Evolutionary conservation across 306 rosid genomes (phyloP).

Genomic region (Citrullus mucosospermus): DNA sequence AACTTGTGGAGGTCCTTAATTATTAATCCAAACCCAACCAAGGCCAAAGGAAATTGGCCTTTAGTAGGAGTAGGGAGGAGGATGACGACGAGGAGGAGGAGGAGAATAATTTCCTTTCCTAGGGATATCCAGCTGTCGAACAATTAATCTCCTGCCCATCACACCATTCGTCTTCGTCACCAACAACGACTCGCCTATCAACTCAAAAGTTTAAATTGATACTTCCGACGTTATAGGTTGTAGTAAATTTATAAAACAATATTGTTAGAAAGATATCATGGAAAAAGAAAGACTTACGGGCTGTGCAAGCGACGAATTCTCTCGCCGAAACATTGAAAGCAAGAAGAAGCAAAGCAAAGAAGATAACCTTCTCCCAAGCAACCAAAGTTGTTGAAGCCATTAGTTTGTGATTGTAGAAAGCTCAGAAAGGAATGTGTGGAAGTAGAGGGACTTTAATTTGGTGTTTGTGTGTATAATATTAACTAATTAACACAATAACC

Average conservation of each 20-base stretch:
- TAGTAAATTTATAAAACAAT: no score
- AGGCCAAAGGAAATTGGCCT: neutral
- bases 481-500: neutral
- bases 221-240: no score
- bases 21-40: neutral
- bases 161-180: neutral
- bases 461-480: neutral
- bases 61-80: neutral
- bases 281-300: neutral
- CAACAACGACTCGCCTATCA: neutral
- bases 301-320: neutral
- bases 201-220: neutral
- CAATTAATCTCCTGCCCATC: neutral
- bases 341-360: neutral
- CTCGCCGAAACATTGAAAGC: neutral
- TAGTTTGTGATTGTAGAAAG: neutral
- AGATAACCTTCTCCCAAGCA: neutral
- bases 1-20: neutral
- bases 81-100: neutral
- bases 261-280: neutral
- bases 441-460: neutral
- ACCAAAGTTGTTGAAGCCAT: neutral
- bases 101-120: neutral
- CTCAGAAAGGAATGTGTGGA: neutral
- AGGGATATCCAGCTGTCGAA: neutral